A percentile compares a stretch with the other conserved stretches of the same genome.
Conservation (phyloP, 169 alveolate genomes). For the Pseudocohnilembus persalinus region DNA sequence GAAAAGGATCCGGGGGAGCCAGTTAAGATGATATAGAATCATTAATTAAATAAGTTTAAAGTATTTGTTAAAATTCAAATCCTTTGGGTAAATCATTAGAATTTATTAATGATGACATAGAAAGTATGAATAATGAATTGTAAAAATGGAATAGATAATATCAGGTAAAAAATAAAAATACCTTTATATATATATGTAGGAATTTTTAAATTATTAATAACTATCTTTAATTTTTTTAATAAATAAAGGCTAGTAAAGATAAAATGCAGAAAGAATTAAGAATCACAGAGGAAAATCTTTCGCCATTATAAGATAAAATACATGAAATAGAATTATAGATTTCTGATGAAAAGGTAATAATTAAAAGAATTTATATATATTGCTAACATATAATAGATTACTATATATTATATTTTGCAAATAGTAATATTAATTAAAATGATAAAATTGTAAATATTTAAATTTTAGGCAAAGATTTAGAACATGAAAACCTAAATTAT, state of each 20-base stretch:
- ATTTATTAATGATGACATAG: constrained; percentile 77
- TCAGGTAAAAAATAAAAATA: constrained; percentile 23
- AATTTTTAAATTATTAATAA: too few relatives aligned
- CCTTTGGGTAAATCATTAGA: constrained; percentile 78
- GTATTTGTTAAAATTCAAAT: constrained; percentile 53
- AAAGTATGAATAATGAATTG: constrained; percentile 73
- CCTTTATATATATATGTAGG: too few relatives aligned
- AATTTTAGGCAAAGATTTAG: background rate
- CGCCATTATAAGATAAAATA: constrained; percentile 64
- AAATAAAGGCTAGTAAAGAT: constrained; percentile 25
- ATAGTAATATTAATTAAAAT: too few relatives aligned
- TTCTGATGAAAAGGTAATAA: constrained; percentile 59
- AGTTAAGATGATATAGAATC: constrained; percentile 43
- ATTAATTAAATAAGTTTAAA: constrained; percentile 43
- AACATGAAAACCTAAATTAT: constrained; percentile 18
- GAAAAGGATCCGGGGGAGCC: background rate
- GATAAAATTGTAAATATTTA: too few relatives aligned
- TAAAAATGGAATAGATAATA: constrained; percentile 67
- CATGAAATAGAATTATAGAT: constrained; percentile 71
- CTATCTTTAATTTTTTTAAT: background rate
- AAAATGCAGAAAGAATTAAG: constrained; percentile 63
- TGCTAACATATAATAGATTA: too few relatives aligned
- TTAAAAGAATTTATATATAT: constrained; percentile 36
- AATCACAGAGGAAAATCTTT: constrained; percentile 62
- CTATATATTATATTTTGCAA: too few relatives aligned